Percentiles rank a stretch among this genome's conserved stretches.
These are phyloP conservation scores for Kurtzmaniella quercitrusa DNA, from an alignment of 1,139 yeast species.

Conservation along the genomic window DNA sequence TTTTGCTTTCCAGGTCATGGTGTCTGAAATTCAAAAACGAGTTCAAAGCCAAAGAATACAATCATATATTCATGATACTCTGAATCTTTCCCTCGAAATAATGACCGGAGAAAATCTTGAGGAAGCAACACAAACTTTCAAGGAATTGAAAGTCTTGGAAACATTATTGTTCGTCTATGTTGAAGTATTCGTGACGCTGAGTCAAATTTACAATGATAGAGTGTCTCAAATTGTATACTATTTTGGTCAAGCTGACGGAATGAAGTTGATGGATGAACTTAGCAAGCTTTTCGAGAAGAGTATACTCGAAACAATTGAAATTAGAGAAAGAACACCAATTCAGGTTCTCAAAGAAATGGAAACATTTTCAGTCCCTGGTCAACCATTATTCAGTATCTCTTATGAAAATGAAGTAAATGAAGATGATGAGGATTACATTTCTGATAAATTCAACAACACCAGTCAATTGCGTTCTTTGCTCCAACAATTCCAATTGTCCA, in stretches of 20 bases:
- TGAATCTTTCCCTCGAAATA: neutral
- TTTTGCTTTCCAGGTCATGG: conserved; percentile 36
- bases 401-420: neutral
- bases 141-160: conserved; percentile 13
- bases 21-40: conserved; percentile 13
- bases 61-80: neutral
- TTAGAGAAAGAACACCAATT: conserved; percentile 46
- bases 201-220: neutral
- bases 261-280: conserved; percentile 19
- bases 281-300: conserved; percentile 46
- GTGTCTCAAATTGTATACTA: neutral
- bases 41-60: conserved; percentile 4
- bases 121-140: conserved; percentile 9
- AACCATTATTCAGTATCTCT: neutral
- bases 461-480: conserved; percentile 51
- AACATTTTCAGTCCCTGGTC: conserved; percentile 14
- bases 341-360: conserved; percentile 44
- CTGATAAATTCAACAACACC: conserved; percentile 57
- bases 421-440: neutral
- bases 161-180: conserved; percentile 4
- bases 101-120: neutral
- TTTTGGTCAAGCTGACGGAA: conserved; percentile 14
- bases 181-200: neutral
- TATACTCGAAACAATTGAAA: conserved; percentile 52
- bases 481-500: conserved; percentile 48